Evolutionary conservation across 495 filamentous ascomycete genomes (phyloP), one percentile per base, ranked within the genome.

Genomic region (Aspergillus nidulans): DNA sequence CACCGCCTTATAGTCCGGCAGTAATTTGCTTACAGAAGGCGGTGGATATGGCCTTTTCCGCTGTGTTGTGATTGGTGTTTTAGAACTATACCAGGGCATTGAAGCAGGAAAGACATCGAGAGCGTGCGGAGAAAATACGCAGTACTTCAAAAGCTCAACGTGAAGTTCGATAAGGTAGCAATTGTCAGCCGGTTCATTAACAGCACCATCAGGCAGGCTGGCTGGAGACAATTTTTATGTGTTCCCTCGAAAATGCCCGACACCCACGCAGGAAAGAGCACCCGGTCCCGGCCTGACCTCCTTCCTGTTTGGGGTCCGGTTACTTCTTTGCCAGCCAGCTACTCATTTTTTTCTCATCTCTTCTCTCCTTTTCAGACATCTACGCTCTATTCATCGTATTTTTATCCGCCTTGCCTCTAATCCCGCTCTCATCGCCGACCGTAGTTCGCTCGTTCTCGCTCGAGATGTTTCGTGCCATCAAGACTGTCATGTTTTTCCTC

Each of bases 231-330:
- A 34, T 12, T 26, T 15, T n/a, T 34, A n/a, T 48, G 45, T 48
- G 45, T 48, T 26, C 21, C 46, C 19, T 21, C 19, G 18, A 49
- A 49, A 49, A 26, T 49, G 16, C 46, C 46, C 28, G 26, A 21
- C 20, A 15, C 34, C 32, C 9, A 9, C 23, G 16, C 15, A 19
- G 25, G 41, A 40, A 46, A 42, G 34, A 10, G 43, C 28, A 28
- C 19, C 64, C 67, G 64, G 50, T 63, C 58, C 57, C 62, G 67
- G 64, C 24, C 67, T 61, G 62, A 59, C 52, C n/a, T 43, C 51
- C 49, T 55, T 41, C 36, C 55, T 46, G n/a, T 43, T 44, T n/a
- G n/a, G 13, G 12, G 21, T 5, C 3, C 42, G 23, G 42, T 25
- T 10, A 26, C 21, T 32, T 21, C 12, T 47, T 34, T 9, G 26